These are phyloP conservation scores for Porphyra umbilicalis DNA, from an alignment of 31 red algal species.

Conservation along the genomic window DNA sequence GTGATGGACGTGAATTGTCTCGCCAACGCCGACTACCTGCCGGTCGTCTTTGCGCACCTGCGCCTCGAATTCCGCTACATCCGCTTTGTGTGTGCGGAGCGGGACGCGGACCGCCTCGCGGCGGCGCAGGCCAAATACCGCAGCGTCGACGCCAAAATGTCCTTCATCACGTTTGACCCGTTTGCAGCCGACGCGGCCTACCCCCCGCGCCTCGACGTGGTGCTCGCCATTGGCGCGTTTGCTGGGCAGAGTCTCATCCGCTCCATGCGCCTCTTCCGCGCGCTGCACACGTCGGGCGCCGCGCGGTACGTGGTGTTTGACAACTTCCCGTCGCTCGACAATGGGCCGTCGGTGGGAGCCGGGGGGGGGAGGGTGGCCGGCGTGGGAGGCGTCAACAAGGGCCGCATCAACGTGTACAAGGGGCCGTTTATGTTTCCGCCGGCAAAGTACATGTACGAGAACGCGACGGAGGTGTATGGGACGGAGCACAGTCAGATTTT, in stretches of 20 bases:
- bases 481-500: conserved; percentile 26
- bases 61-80: conserved; percentile 33
- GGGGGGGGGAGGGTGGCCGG: background rate
- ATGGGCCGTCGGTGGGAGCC: background rate
- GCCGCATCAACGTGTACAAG: conserved; percentile 14
- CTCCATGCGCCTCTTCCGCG: conserved; percentile 31
- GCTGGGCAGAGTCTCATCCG: conserved; percentile 7
- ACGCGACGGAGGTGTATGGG: conserved; percentile 21
- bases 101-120: conserved; percentile 2
- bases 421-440: conserved; percentile 40
- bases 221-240: conserved; percentile 25
- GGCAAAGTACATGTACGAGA: conserved; percentile 31
- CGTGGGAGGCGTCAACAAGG: background rate
- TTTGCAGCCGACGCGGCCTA: background rate
- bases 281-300: conserved; percentile 14
- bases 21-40: conserved; percentile 23
- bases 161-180: conserved; percentile 8
- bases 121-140: background rate
- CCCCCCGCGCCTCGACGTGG: conserved; percentile 12
- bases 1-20: conserved; percentile 25
- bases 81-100: conserved; percentile 16
- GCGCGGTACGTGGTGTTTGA: conserved; percentile 20
- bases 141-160: conserved; percentile 4
- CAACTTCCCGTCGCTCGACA: conserved; percentile 23
- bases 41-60: conserved; percentile 35